Conservation (phyloP, 768 basidiomycete species). For the Suillus placidus region DNA sequence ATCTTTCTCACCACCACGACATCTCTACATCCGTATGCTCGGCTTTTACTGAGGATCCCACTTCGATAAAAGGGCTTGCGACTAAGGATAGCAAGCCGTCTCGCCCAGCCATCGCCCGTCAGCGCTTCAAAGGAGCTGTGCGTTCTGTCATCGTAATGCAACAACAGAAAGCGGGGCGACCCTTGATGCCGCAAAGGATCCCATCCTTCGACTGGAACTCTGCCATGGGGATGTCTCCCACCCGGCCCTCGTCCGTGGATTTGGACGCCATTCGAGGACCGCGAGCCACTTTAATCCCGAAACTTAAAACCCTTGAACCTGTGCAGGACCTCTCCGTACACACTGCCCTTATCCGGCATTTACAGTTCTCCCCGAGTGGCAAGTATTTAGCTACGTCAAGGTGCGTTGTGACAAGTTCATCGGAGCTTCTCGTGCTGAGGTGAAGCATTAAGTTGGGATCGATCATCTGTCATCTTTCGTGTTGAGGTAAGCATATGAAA, state of each 20-base stretch:
- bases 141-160: conserved; percentile 50
- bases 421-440: neutral
- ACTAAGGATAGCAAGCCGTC: conserved; percentile 29
- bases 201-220: neutral
- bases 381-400: conserved; percentile 56
- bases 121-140: conserved; percentile 46
- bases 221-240: neutral
- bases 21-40: conserved; percentile 29
- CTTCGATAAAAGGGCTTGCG: conserved; percentile 25
- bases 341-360: conserved; percentile 52
- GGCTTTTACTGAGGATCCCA: conserved; percentile 25
- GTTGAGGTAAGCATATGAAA: conserved; percentile 42
- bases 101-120: conserved; percentile 28
- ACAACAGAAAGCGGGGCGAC: conserved; percentile 34
- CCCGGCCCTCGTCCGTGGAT: conserved; percentile 30
- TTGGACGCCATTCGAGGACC: conserved; percentile 39
- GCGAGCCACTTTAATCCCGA: conserved; percentile 42
- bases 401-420: conserved; percentile 23
- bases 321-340: conserved; percentile 51
- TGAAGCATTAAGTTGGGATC: conserved; percentile 44
- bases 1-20: conserved; percentile 4
- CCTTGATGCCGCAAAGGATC: conserved; percentile 4
- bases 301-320: conserved; percentile 41
- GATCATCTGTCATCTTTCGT: conserved; percentile 52
- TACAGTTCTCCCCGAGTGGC: conserved; percentile 60